phyloP scores from a whole-genome alignment of 345 rosid genomes.

The Lumnitzera littorea region DNA sequence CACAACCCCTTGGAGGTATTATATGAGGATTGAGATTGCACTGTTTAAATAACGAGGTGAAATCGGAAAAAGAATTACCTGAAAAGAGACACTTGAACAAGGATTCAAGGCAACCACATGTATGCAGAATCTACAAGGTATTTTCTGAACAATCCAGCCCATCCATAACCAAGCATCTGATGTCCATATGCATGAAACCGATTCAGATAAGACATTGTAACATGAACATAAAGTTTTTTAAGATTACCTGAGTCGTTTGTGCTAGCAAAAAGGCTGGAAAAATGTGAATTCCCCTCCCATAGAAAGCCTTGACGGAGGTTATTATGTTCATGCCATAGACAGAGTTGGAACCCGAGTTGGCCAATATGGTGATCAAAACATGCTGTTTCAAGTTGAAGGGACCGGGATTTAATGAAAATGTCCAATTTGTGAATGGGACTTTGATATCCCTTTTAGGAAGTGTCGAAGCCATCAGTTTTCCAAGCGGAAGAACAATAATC shows the following conservation, averaged over 20 bases:
- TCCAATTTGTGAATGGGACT: conserved; percentile 32
- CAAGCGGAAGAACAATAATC: conserved; percentile 78
- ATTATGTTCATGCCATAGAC: conserved; percentile 91
- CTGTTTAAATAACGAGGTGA: neutral
- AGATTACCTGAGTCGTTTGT: conserved; percentile 64
- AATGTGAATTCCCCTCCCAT: conserved; percentile 58
- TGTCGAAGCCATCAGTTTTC: conserved; percentile 71
- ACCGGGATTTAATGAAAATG: conserved; percentile 74
- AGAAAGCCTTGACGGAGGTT: conserved; percentile 90
- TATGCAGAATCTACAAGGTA: conserved; percentile 89
- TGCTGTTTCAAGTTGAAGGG: conserved; percentile 95
- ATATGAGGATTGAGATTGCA: neutral
- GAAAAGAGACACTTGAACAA: conserved; percentile 94
- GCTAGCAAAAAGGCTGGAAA: conserved; percentile 63
- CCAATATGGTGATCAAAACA: conserved; percentile 86
- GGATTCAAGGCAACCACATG: conserved; percentile 99
- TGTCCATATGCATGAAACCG: neutral
- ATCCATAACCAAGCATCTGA: conserved; percentile 90
- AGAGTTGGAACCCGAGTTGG: conserved; percentile 81
- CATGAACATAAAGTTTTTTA: neutral
- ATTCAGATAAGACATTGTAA: neutral
- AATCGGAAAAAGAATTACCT: conserved; percentile 29
- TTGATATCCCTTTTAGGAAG: conserved; percentile 42
- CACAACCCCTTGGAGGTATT: too few relatives aligned
- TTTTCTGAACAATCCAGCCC: conserved; percentile 96